Evolutionary conservation across 1,284 basidiomycete species (phyloP).

Genomic region (Leucoagaricus sp.): DNA sequence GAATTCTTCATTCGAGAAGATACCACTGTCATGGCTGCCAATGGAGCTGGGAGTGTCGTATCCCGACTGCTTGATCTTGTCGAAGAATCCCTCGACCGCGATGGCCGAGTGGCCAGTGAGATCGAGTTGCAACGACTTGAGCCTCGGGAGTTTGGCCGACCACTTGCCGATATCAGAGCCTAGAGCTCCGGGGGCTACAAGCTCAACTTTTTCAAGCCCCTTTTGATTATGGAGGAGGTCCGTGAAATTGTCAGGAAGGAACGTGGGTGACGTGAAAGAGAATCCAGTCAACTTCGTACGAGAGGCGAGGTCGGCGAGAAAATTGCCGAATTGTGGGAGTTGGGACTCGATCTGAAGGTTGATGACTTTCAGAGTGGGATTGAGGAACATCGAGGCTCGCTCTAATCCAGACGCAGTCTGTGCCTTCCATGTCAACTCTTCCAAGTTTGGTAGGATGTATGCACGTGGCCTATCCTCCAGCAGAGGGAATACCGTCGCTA

Average conservation of each 20-base stretch:
- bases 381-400: conserved; percentile 63
- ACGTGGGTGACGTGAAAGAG: conserved; percentile 65
- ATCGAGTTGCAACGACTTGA: conserved; percentile 68
- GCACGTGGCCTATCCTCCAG: conserved; percentile 59
- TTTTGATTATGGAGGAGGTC: conserved; percentile 60
- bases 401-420: conserved; percentile 65
- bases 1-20: conserved; percentile 72
- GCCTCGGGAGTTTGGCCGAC: conserved; percentile 57
- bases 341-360: conserved; percentile 59
- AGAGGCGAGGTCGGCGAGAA: conserved; percentile 62
- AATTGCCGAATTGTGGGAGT: conserved; percentile 56
- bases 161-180: conserved; percentile 68
- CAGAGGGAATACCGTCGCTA: conserved; percentile 65
- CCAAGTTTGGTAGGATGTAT: conserved; percentile 69
- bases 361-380: conserved; percentile 56
- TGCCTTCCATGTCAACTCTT: conserved; percentile 68
- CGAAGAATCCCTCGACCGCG: conserved; percentile 76
- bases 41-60: conserved; percentile 66
- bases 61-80: conserved; percentile 65
- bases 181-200: conserved; percentile 72
- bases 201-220: conserved; percentile 57
- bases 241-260: conserved; percentile 69
- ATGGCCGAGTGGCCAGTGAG: conserved; percentile 64
- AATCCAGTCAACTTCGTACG: conserved; percentile 63
- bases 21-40: conserved; percentile 67